phyloP scores from a whole-genome alignment of 352 stramenopile genomes.

The Globisporangium canariense region DNA sequence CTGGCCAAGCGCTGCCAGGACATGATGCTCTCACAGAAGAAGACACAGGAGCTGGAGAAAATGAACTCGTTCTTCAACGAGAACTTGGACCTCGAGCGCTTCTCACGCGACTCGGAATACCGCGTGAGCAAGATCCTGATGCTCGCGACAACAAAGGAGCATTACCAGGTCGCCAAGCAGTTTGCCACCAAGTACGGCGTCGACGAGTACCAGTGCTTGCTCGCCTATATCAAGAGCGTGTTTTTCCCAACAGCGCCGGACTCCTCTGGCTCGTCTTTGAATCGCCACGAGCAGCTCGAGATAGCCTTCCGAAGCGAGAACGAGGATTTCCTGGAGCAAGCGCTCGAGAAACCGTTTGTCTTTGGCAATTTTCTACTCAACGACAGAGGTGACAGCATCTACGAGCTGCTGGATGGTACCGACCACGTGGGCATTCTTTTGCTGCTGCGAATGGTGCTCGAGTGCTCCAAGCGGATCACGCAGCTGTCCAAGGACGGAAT shows the following conservation, averaged over 20 bases:
- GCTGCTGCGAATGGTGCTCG: slow-evolving; percentile 64
- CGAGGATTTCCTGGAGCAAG: slow-evolving; percentile 61
- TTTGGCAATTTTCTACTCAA: slow-evolving; percentile 64
- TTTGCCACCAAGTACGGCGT: slow-evolving; percentile 69
- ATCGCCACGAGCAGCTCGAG: slow-evolving; percentile 65
- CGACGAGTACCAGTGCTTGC: slow-evolving; percentile 57
- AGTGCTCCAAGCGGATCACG: slow-evolving; percentile 63
- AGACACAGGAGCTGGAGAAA: slow-evolving; percentile 55
- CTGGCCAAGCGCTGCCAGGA: slow-evolving; percentile 52
- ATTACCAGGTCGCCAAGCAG: slow-evolving; percentile 41
- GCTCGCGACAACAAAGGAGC: slow-evolving; percentile 52
- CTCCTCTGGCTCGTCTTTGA: slow-evolving; percentile 3
- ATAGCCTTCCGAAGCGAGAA: slow-evolving; percentile 50
- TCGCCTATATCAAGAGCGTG: slow-evolving; percentile 56
- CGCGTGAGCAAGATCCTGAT: slow-evolving; percentile 39
- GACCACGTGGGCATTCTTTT: slow-evolving; percentile 74
- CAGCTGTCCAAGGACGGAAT: slow-evolving; percentile 3
- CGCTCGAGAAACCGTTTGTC: slow-evolving; percentile 41
- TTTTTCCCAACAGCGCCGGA: slow-evolving; percentile 22
- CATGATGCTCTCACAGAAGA: slow-evolving; percentile 44
- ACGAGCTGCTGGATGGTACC: slow-evolving; percentile 49
- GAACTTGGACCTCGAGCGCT: slow-evolving; percentile 53
- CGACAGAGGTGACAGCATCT: slow-evolving; percentile 30
- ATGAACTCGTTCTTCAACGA: slow-evolving; percentile 63
- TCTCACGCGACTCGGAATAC: slow-evolving; percentile 47